Evolutionary conservation across 306 rosid species (phyloP).

Genomic region (Abrus pulchellus): DNA sequence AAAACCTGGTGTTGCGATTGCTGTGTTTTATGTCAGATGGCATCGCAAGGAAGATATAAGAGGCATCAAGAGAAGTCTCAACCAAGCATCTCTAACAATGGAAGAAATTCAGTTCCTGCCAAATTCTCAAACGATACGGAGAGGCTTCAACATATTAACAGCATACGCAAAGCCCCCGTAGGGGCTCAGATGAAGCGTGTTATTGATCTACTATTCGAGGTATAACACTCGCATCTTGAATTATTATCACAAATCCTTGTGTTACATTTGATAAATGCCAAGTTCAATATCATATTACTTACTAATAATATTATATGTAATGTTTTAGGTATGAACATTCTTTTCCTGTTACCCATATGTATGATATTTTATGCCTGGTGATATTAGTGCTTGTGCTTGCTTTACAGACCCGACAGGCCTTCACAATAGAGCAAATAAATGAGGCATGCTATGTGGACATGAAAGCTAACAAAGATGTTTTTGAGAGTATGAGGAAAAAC

Average conservation of each 20-base stretch:
- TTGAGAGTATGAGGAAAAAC: constrained; percentile 87
- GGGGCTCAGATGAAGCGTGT: constrained; percentile 99
- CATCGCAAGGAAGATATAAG: constrained; percentile 67
- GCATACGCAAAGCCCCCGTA: constrained; percentile 83
- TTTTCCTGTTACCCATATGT: constrained; percentile 7
- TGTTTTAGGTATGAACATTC: background rate
- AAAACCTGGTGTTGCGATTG: constrained; percentile 31
- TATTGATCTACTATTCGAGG: constrained; percentile 86
- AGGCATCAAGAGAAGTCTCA: constrained; percentile 77
- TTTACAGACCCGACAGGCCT: constrained; percentile 84
- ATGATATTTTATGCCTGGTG: constrained; percentile 10
- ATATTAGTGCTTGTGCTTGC: constrained; percentile 36
- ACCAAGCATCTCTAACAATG: constrained; percentile 64
- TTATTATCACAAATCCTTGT: background rate
- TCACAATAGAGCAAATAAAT: constrained; percentile 83
- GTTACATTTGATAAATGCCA: constrained; percentile 11
- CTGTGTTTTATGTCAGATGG: constrained; percentile 55
- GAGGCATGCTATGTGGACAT: constrained; percentile 83
- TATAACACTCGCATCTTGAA: constrained; percentile 29
- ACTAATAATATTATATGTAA: background rate
- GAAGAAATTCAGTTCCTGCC: constrained; percentile 66
- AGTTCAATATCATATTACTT: background rate
- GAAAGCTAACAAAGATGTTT: constrained; percentile 87
- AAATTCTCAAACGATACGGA: constrained; percentile 94
- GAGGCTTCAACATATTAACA: constrained; percentile 88